A percentile compares a stretch with the other conserved stretches of the same genome.
Evolutionary conservation across 2,329 filamentous ascomycete species (phyloP).

Genomic region (Rhexocercosporidium sp.): DNA sequence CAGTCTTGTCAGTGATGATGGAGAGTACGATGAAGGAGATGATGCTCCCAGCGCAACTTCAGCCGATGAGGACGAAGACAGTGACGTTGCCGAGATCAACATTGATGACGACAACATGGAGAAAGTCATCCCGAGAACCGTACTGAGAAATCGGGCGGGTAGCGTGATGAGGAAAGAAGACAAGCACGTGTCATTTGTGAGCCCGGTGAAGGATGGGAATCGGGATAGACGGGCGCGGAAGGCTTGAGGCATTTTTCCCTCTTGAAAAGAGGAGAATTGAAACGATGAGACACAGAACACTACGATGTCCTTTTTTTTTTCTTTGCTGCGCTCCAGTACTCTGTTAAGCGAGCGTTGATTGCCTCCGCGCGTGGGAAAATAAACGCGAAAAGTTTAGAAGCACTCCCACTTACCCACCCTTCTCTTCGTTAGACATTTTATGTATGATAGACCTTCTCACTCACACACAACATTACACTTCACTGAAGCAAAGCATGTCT

Average conservation of each 20-base stretch:
- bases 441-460: slow-evolving; percentile 37
- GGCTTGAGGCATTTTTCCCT: background rate
- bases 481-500: background rate
- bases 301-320: slow-evolving; percentile 20
- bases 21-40: slow-evolving; percentile 76
- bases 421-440: slow-evolving; percentile 30
- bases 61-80: slow-evolving; percentile 60
- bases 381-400: slow-evolving; percentile 28
- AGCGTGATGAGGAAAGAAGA: slow-evolving; percentile 40
- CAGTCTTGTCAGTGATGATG: slow-evolving; percentile 80
- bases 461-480: slow-evolving; percentile 24
- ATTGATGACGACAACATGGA: slow-evolving; percentile 56
- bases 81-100: slow-evolving; percentile 66
- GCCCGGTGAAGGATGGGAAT: slow-evolving; percentile 39
- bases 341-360: slow-evolving; percentile 16
- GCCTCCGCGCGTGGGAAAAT: background rate
- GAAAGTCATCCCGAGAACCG: slow-evolving; percentile 37
- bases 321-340: slow-evolving; percentile 15
- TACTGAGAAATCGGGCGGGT: slow-evolving; percentile 34
- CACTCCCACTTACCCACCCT: slow-evolving; percentile 22
- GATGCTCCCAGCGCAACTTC: slow-evolving; percentile 55
- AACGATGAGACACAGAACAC: background rate
- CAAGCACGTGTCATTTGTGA: slow-evolving; percentile 45
- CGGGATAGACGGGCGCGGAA: slow-evolving; percentile 31
- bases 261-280: background rate